These are phyloP conservation scores for Trichomonascaceae sp. DNA, from an alignment of 1,139 yeast genomes.

Conservation along the genomic window DNA sequence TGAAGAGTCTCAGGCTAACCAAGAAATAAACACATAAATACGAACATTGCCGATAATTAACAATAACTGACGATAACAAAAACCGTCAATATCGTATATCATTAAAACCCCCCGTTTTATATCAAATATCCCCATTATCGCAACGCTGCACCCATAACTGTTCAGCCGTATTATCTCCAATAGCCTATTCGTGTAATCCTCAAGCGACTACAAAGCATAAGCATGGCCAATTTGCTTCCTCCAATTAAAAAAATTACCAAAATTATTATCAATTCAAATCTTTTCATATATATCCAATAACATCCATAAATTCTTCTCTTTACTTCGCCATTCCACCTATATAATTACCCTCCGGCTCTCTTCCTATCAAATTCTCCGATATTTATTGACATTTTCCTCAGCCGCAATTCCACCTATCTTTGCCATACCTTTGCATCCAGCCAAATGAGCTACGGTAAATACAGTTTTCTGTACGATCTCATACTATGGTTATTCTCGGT, in stretches of 20 bases:
- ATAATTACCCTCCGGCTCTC: neutral
- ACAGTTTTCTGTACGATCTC: conserved; percentile 30
- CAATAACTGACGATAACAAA: too few species aligned
- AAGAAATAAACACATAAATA: too few species aligned
- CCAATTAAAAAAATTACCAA: neutral
- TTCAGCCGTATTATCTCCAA: neutral
- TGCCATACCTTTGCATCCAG: too few species aligned
- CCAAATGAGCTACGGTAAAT: neutral
- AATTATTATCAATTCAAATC: neutral
- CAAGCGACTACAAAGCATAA: neutral
- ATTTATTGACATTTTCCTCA: neutral
- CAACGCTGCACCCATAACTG: neutral
- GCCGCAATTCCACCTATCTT: neutral
- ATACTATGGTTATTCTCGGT: conserved; percentile 33
- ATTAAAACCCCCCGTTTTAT: too few species aligned
- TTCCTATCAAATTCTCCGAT: neutral
- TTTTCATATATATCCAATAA: neutral
- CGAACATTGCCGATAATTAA: too few species aligned
- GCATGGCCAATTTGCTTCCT: neutral
- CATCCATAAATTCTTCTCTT: neutral
- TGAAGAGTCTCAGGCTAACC: too few species aligned
- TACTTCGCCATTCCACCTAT: neutral
- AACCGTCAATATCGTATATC: too few species aligned
- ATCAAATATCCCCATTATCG: too few species aligned
- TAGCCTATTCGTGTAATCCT: neutral